Base-by-base conservation (phyloP, 106 monocot genomes). In the Dendrobium nobile region DNA sequence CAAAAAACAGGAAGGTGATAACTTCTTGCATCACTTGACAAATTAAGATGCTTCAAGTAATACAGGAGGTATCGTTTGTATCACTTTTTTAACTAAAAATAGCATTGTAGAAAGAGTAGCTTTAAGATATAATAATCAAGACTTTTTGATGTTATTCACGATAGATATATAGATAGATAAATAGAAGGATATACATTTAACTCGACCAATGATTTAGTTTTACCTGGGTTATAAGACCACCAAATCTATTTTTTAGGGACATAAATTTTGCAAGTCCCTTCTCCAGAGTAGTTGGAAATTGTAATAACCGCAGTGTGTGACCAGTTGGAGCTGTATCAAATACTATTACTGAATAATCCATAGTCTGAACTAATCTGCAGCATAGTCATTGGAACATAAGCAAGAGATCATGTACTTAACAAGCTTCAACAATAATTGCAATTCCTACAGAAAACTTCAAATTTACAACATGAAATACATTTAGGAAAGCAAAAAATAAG, bases 241-340 rank as follows among this genome's bases (percentile, higher is more conserved):
- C 97, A 84, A 94, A 98, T 87, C 85, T 91, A 86, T 84, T 98
- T 85, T 89, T 94, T 78, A 98, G 85, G 19, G 88, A 42, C 97
- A 98, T 89, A 7, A 98, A 31, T 77, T 98, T 94, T 73, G 89
- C 89, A 22, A 98, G 54, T 61, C 97, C 97, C 72, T 98, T 98
- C 84, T 98, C 97, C 77, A 98, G 79, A 20, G 92, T 91, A 54
- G 97, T 89, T 48, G 97, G 97, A 65, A 98, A 94, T 78, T 98
- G 97, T 76, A 98, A 81, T 40, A 98, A 75, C 7, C 97, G 81
- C 72, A 98, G 84, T 77, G 97, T 98, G 70, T 98, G 94, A 41
- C 97, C 97, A 77, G 97, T 98, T 80, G 97, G 97, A 77, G 97
- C 97, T 73, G 97, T 98, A 81, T 98, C 97, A 84, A 98, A 98